Conservation (phyloP, 2,329 filamentous ascomycete genomes). For the Ceratocystis alfenasii region DNA sequence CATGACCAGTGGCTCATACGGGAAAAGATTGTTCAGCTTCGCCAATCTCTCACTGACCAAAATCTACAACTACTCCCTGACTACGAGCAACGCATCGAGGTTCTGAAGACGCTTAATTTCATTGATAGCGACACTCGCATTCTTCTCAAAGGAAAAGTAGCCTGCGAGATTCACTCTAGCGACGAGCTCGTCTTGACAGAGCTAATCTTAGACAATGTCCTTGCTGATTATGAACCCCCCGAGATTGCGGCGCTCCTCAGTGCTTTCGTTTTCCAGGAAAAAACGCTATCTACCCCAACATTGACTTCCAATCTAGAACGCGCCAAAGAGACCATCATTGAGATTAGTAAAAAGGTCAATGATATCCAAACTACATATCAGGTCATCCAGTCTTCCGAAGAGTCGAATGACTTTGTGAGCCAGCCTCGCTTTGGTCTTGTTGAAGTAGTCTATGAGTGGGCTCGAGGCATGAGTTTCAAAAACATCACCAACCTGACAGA, state of each 20-base stretch:
- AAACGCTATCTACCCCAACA: slow-evolving; percentile 69
- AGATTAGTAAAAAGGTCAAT: slow-evolving; percentile 87
- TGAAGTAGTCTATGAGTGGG: slow-evolving; percentile 98
- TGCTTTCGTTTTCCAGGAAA: slow-evolving; percentile 95
- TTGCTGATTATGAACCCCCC: slow-evolving; percentile 88
- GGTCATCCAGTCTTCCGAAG: slow-evolving; percentile 80
- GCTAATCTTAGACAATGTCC: slow-evolving; percentile 88
- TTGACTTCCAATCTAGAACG: slow-evolving; percentile 71
- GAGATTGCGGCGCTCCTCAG: slow-evolving; percentile 93
- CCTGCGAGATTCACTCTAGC: slow-evolving; percentile 93
- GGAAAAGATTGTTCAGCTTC: slow-evolving; percentile 79
- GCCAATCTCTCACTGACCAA: slow-evolving; percentile 84
- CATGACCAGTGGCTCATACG: slow-evolving; percentile 95
- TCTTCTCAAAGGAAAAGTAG: slow-evolving; percentile 93
- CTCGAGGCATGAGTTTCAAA: slow-evolving; percentile 93
- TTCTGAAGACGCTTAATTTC: slow-evolving; percentile 83
- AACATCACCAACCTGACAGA: slow-evolving; percentile 94
- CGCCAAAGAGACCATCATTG: slow-evolving; percentile 74
- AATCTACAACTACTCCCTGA: slow-evolving; percentile 92
- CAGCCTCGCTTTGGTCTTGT: slow-evolving; percentile 83
- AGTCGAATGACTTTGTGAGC: slow-evolving; percentile 83
- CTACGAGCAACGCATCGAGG: slow-evolving; percentile 87
- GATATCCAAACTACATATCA: slow-evolving; percentile 79
- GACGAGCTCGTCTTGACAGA: slow-evolving; percentile 95
- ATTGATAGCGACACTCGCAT: slow-evolving; percentile 80